Conservation (phyloP, 352 stramenopile species). For the Pythium dissimile region DNA sequence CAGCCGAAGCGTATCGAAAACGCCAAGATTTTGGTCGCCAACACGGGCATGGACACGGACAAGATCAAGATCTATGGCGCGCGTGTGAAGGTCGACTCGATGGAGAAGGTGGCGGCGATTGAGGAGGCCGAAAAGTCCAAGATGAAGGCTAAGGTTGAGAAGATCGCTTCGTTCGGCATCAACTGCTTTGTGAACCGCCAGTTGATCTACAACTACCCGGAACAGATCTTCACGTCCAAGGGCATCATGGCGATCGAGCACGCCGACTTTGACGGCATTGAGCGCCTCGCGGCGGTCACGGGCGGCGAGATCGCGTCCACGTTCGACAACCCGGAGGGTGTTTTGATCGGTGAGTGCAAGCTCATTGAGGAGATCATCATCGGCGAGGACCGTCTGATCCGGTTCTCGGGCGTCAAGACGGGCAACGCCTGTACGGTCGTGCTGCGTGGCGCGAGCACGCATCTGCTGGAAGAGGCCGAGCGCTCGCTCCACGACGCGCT, state of each 20-base stretch:
- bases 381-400: constrained; percentile 96
- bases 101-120: constrained; percentile 99
- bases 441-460: constrained; percentile 91
- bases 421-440: constrained; percentile 95
- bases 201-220: constrained; percentile 99
- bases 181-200: constrained; percentile 99
- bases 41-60: constrained; percentile 99
- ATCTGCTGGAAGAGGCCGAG: constrained; percentile 99
- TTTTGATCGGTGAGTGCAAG: constrained; percentile 96
- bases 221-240: constrained; percentile 97
- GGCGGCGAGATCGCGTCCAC: constrained; percentile 95
- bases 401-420: constrained; percentile 97
- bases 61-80: constrained; percentile 99
- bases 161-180: constrained; percentile 97
- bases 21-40: constrained; percentile 98
- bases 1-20: constrained; percentile 97
- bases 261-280: constrained; percentile 99
- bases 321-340: constrained; percentile 97
- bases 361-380: constrained; percentile 99
- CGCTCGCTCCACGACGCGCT: constrained; percentile 98
- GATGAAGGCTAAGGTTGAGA: constrained; percentile 98
- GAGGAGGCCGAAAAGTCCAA: constrained; percentile 98
- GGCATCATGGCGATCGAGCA: constrained; percentile 99
- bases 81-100: constrained; percentile 96
- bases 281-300: constrained; percentile 96